phyloP scores from a whole-genome alignment of 225 moss, liverwort and hornwort species.

The Physcomitrellopsis africana region DNA sequence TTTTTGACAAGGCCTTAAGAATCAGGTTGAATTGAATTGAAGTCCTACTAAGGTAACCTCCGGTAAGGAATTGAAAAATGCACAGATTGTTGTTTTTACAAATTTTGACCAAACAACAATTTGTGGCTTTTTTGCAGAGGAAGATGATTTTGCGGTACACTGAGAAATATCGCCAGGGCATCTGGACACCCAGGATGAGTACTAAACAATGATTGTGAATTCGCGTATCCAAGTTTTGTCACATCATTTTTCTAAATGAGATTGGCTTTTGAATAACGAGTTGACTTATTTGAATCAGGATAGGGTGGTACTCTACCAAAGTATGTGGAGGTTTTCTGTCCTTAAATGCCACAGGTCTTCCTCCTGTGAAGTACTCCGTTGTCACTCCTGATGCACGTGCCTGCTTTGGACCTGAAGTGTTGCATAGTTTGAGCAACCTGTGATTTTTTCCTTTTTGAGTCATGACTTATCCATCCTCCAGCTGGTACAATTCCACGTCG shows the following conservation, averaged over 20 bases:
- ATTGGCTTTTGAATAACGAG: constrained; percentile 29
- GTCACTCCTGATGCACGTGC: constrained; percentile 1
- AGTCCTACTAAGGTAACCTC: background rate
- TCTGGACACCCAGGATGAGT: constrained; percentile 67
- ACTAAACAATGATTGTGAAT: constrained; percentile 35
- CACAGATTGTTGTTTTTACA: background rate
- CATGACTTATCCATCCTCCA: background rate
- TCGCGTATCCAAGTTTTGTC: constrained; percentile 26
- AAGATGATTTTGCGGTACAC: constrained; percentile 84
- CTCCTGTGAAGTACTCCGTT: background rate
- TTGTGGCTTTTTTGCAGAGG: constrained; percentile 51
- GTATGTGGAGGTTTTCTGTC: constrained; percentile 21
- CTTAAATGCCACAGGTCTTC: background rate
- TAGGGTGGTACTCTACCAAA: constrained; percentile 16
- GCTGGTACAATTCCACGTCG: background rate
- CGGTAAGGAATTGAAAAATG: background rate
- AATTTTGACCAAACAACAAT: constrained; percentile 5
- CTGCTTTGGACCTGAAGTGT: constrained; percentile 8
- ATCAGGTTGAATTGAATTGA: background rate
- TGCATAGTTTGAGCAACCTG: constrained; percentile 9
- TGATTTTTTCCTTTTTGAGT: background rate
- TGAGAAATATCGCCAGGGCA: constrained; percentile 87
- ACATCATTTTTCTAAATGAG: constrained; percentile 26
- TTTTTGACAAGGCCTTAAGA: background rate
- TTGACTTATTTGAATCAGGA: constrained; percentile 29